A percentile compares a stretch with the other conserved stretches of the same genome.
Conservation (phyloP, 2,329 filamentous ascomycete genomes). For the Coniochaeta sp. region DNA sequence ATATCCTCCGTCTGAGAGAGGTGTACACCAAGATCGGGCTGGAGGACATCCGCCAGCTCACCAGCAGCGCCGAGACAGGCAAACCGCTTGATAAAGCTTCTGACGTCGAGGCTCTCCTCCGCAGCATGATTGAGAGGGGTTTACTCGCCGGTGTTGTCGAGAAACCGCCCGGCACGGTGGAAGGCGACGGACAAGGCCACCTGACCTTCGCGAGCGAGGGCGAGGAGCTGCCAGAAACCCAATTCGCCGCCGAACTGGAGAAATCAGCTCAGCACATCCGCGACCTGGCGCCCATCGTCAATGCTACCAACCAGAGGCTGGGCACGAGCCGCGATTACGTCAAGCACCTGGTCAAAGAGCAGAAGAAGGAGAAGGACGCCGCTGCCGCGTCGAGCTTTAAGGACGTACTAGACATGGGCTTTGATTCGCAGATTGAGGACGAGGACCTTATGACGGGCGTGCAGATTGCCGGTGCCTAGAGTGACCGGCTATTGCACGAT, state of each 20-base stretch:
- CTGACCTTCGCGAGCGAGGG: slow-evolving; percentile 41
- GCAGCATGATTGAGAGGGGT: slow-evolving; percentile 46
- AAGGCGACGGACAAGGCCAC: slow-evolving; percentile 26
- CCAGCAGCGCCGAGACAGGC: slow-evolving; percentile 48
- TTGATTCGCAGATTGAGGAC: slow-evolving; percentile 46
- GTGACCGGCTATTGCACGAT: background rate
- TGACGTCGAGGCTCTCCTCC: slow-evolving; percentile 38
- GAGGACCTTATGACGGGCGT: slow-evolving; percentile 52
- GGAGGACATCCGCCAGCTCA: slow-evolving; percentile 41
- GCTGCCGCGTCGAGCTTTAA: slow-evolving; percentile 12
- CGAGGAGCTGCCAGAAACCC: slow-evolving; percentile 37
- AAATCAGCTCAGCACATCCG: slow-evolving; percentile 33
- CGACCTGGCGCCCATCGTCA: slow-evolving; percentile 38
- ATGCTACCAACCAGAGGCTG: slow-evolving; percentile 45
- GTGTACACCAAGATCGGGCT: slow-evolving; percentile 60
- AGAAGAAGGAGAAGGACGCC: slow-evolving; percentile 39
- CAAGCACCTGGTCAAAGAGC: slow-evolving; percentile 36
- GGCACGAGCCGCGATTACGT: slow-evolving; percentile 50
- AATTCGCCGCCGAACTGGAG: slow-evolving; percentile 41
- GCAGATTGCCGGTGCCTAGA: background rate
- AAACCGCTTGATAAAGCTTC: slow-evolving; percentile 30
- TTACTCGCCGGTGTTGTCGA: slow-evolving; percentile 48
- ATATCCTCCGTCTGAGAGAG: slow-evolving; percentile 64
- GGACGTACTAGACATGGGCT: slow-evolving; percentile 21
- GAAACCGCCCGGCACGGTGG: slow-evolving; percentile 29